Conservation (phyloP, 1,284 basidiomycete genomes). For the Ustilago esculenta region DNA sequence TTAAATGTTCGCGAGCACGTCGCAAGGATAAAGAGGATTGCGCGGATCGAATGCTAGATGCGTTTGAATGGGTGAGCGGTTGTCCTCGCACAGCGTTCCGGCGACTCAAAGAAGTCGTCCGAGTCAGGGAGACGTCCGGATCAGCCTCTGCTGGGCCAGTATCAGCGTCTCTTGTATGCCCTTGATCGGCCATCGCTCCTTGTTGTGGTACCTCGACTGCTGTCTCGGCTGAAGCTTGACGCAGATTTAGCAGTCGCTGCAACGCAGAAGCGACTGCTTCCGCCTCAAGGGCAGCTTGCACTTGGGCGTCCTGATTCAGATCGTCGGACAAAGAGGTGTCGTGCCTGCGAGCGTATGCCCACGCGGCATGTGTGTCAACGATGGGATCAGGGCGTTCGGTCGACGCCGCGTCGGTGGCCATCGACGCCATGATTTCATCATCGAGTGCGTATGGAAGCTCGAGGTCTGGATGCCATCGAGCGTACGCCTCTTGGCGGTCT, state of each 20-base stretch:
- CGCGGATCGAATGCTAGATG: conserved; percentile 27
- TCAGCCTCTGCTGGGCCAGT: conserved; percentile 4
- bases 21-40: conserved; percentile 20
- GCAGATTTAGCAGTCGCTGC: conserved; percentile 2
- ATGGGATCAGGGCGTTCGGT: conserved; percentile 34
- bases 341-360: conserved; percentile 22
- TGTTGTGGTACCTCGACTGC: no score
- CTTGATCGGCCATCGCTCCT: no score
- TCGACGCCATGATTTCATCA: conserved; percentile 24
- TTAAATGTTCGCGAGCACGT: conserved; percentile 1
- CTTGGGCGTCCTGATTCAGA: conserved; percentile 21
- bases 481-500: conserved; percentile 14
- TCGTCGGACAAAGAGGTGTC: conserved; percentile 4
- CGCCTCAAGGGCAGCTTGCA: conserved; percentile 16
- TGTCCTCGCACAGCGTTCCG: conserved; percentile 40
- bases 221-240: no score
- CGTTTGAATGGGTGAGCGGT: conserved; percentile 19
- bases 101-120: conserved; percentile 25
- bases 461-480: conserved; percentile 32
- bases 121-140: conserved; percentile 33
- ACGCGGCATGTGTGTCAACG: conserved; percentile 13
- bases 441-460: conserved; percentile 34
- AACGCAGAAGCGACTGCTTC: conserved; percentile 9
- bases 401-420: neutral
- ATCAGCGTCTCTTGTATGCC: no score